phyloP scores from a whole-genome alignment of 2,329 filamentous ascomycete species.

The Fulvia fulva region DNA sequence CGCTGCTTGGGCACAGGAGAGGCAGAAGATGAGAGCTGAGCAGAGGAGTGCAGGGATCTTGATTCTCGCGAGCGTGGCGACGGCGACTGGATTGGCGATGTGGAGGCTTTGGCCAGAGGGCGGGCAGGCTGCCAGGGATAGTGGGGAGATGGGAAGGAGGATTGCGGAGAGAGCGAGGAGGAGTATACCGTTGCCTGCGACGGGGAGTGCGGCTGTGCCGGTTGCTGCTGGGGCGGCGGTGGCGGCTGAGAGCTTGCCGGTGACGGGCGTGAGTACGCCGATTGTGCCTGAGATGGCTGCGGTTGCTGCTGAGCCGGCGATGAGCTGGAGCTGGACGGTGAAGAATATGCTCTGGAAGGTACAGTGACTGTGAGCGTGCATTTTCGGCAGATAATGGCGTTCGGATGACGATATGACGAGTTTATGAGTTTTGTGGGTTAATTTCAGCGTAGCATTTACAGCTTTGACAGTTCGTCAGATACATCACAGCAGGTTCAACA shows the following conservation, averaged over 20 bases:
- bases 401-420: neutral
- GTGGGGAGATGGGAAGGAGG: conserved; percentile 20
- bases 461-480: too few species aligned
- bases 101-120: conserved; percentile 27
- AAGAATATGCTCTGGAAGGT: neutral
- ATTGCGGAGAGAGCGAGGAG: conserved; percentile 20
- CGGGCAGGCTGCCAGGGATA: conserved; percentile 10
- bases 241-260: neutral
- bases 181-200: conserved; percentile 16
- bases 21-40: conserved; percentile 16
- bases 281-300: neutral
- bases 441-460: too few species aligned
- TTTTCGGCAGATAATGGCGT: neutral
- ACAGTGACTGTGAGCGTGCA: neutral
- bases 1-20: conserved; percentile 15
- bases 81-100: conserved; percentile 22
- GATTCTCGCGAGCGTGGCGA: conserved; percentile 19
- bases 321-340: neutral
- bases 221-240: conserved; percentile 1
- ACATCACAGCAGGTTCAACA: too few species aligned
- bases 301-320: neutral
- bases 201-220: neutral
- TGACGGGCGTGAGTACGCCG: conserved; percentile 2
- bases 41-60: conserved; percentile 19
- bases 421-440: neutral